These are phyloP conservation scores for Amauroascus verrucosus DNA, from an alignment of 2,329 filamentous ascomycete species.

Conservation along the genomic window DNA sequence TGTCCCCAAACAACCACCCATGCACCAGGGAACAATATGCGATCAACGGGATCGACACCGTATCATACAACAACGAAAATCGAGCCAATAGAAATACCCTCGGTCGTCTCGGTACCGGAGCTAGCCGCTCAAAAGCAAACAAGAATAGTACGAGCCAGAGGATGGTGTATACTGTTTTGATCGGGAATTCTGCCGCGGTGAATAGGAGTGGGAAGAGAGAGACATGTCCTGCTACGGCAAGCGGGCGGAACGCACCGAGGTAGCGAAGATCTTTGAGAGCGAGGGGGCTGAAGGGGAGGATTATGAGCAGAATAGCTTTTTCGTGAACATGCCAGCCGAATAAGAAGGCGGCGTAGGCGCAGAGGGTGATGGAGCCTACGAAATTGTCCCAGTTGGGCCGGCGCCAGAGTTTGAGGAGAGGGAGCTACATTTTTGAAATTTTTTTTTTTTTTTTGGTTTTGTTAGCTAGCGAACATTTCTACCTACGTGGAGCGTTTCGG, in stretches of 20 bases:
- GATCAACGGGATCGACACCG: slow-evolving; percentile 78
- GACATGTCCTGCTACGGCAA: slow-evolving; percentile 88
- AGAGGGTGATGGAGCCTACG: slow-evolving; percentile 78
- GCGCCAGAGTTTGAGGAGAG: slow-evolving; percentile 71
- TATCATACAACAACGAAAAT: slow-evolving; percentile 81
- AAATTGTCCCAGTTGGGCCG: slow-evolving; percentile 80
- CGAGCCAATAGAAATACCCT: slow-evolving; percentile 84
- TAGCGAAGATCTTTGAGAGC: slow-evolving; percentile 83
- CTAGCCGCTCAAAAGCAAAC: slow-evolving; percentile 73
- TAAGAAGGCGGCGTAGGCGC: slow-evolving; percentile 90
- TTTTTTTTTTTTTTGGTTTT: background rate
- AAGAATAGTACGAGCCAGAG: slow-evolving; percentile 84
- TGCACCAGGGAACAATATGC: slow-evolving; percentile 80
- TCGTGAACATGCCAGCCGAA: slow-evolving; percentile 99
- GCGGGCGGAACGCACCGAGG: slow-evolving; percentile 78
- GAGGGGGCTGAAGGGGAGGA: slow-evolving; percentile 89
- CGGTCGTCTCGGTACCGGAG: slow-evolving; percentile 68
- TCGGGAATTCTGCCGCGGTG: slow-evolving; percentile 80
- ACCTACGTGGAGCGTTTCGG: too few species aligned
- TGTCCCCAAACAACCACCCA: slow-evolving; percentile 64
- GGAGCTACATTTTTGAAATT: slow-evolving; percentile 38
- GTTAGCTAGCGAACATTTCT: too few species aligned
- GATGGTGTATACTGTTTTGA: slow-evolving; percentile 88
- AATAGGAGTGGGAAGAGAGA: slow-evolving; percentile 91
- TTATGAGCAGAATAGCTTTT: slow-evolving; percentile 87